Evolutionary conservation across 495 filamentous ascomycete species (phyloP).

Genomic region (Corynascus novoguineensis): DNA sequence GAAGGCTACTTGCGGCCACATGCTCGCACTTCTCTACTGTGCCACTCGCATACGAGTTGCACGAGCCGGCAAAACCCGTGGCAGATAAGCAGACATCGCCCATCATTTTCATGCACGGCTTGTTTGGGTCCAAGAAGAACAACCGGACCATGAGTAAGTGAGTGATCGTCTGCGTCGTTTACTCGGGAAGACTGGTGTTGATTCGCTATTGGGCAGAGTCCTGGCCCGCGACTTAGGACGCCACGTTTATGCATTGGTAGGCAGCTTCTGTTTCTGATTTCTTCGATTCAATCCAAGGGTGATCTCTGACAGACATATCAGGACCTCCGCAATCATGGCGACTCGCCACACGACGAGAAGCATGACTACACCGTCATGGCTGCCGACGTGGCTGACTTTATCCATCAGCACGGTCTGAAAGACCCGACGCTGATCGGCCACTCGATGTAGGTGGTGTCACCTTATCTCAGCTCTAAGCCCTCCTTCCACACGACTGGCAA

Average conservation of each 20-base stretch:
- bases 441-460: constrained; percentile 64
- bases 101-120: constrained; percentile 84
- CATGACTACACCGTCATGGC: constrained; percentile 88
- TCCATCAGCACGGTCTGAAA: constrained; percentile 63
- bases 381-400: constrained; percentile 78
- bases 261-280: constrained; percentile 23
- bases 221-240: constrained; percentile 77
- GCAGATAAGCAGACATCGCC: constrained; percentile 49
- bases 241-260: constrained; percentile 76
- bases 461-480: not conserved
- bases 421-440: constrained; percentile 80
- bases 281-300: not conserved
- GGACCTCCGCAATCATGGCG: constrained; percentile 94
- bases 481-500: not conserved
- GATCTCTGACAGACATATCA: constrained; percentile 30
- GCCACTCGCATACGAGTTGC: constrained; percentile 54
- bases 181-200: not conserved
- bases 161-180: constrained; percentile 29
- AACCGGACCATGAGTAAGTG: constrained; percentile 96
- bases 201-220: constrained; percentile 39
- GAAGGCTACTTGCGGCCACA: not conserved
- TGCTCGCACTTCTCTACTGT: constrained; percentile 26
- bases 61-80: constrained; percentile 43
- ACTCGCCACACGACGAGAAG: constrained; percentile 67
- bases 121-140: constrained; percentile 96